phyloP scores from a whole-genome alignment of 1,284 basidiomycete genomes.

The Polyporus tsugae region DNA sequence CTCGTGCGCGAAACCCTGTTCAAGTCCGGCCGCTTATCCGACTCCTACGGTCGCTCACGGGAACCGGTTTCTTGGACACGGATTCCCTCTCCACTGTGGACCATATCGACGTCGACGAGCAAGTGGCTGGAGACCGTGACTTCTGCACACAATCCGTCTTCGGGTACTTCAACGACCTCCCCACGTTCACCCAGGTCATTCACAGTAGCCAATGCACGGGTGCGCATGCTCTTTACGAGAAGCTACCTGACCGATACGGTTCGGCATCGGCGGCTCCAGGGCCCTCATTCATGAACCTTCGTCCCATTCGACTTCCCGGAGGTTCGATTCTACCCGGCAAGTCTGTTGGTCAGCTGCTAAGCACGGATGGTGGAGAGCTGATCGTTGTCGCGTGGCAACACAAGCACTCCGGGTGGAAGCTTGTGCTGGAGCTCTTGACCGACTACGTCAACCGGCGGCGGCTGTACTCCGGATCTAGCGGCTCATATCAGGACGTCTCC shows the following conservation, averaged over 20 bases:
- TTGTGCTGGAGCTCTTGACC: conserved; percentile 80
- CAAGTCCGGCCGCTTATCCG: conserved; percentile 75
- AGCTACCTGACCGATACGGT: conserved; percentile 66
- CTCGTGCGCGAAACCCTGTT: conserved; percentile 83
- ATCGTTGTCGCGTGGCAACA: conserved; percentile 86
- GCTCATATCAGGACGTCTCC: conserved; percentile 58
- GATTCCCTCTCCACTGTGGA: conserved; percentile 67
- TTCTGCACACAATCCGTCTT: conserved; percentile 74
- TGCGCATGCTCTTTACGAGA: conserved; percentile 73
- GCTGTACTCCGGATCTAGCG: conserved; percentile 44
- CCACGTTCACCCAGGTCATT: conserved; percentile 80
- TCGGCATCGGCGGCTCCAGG: conserved; percentile 58
- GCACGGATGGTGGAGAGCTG: conserved; percentile 73
- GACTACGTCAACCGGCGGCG: conserved; percentile 72
- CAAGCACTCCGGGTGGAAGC: conserved; percentile 83
- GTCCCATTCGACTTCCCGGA: conserved; percentile 78
- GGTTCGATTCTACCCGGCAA: conserved; percentile 73
- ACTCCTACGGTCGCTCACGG: conserved; percentile 81
- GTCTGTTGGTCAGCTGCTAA: conserved; percentile 76
- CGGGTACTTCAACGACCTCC: conserved; percentile 75
- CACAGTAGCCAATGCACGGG: conserved; percentile 66
- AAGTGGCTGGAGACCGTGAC: conserved; percentile 51
- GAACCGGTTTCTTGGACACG: conserved; percentile 72
- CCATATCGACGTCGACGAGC: conserved; percentile 47
- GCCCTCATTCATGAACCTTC: conserved; percentile 69